A percentile compares a stretch with the other conserved stretches of the same genome.
phyloP scores from a whole-genome alignment of 2,329 filamentous ascomycete genomes.

The Aspergillus tubingensis region DNA sequence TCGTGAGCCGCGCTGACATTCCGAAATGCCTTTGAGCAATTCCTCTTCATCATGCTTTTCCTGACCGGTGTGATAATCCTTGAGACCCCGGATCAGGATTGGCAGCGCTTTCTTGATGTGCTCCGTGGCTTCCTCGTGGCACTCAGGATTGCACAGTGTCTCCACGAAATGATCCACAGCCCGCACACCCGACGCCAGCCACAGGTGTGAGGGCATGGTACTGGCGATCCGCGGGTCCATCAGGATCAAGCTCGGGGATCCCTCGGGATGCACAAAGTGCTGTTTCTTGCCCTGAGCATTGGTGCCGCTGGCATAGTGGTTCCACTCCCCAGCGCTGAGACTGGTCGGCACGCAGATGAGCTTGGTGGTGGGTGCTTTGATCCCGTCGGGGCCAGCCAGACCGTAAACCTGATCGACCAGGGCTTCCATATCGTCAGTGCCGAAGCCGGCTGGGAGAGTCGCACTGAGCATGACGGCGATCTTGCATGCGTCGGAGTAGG shows the following conservation, averaged over 20 bases:
- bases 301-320: not conserved
- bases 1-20: constrained; percentile 4
- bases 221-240: constrained; percentile 3
- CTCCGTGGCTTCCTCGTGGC: not conserved
- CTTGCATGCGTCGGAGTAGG: constrained; percentile 5
- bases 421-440: constrained; percentile 1
- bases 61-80: not conserved
- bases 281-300: constrained; percentile 1
- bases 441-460: not conserved
- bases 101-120: constrained; percentile 2
- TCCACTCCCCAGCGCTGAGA: constrained; percentile 4
- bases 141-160: not conserved
- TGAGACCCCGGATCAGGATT: not conserved
- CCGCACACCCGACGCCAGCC: constrained; percentile 5
- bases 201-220: constrained; percentile 3
- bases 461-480: constrained; percentile 9
- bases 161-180: constrained; percentile 6
- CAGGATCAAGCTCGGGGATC: constrained; percentile 3
- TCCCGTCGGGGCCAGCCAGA: not conserved
- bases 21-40: constrained; percentile 1
- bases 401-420: constrained; percentile 2
- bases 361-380: constrained; percentile 1
- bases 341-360: constrained; percentile 7
- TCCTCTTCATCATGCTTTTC: not conserved
- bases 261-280: constrained; percentile 1